phyloP scores from a whole-genome alignment of 108 stramenopile species.

The Nitzschia putrida region DNA sequence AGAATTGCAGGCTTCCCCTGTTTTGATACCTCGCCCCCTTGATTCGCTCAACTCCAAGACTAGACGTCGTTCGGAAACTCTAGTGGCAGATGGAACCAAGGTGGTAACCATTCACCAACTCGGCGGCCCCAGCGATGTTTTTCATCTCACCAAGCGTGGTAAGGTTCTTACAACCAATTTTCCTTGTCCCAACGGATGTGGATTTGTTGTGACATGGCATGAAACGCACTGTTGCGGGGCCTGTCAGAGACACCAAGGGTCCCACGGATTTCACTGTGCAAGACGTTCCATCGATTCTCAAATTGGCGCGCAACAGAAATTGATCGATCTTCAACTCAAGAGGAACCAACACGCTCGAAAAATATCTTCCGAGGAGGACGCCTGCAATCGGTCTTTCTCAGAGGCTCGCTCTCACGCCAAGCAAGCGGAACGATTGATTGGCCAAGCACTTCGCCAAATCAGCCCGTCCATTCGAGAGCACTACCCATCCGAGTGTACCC shows the following conservation, averaged over 20 bases:
- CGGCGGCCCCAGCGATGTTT: not conserved
- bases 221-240: constrained; percentile 16
- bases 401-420: constrained; percentile 3
- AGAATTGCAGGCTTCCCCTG: not conserved
- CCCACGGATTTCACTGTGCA: constrained; percentile 9
- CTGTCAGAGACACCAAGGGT: not conserved
- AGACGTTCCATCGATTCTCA: constrained; percentile 5
- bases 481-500: constrained; percentile 7
- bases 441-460: constrained; percentile 1
- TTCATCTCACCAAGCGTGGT: not conserved
- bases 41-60: constrained; percentile 7
- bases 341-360: not conserved
- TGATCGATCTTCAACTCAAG: not conserved
- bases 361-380: not conserved
- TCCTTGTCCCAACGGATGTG: constrained; percentile 28
- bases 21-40: not conserved
- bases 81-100: constrained; percentile 17
- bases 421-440: not conserved
- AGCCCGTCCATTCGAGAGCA: not conserved
- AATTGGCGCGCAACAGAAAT: constrained; percentile 22
- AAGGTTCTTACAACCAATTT: constrained; percentile 18
- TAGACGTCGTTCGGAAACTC: not conserved
- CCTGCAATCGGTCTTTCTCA: constrained; percentile 7
- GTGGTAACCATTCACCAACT: constrained; percentile 6
- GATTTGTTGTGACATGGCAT: constrained; percentile 27